Conservation (phyloP, 2,329 filamentous ascomycete genomes). For the Pseudodiploospora longispora region DNA sequence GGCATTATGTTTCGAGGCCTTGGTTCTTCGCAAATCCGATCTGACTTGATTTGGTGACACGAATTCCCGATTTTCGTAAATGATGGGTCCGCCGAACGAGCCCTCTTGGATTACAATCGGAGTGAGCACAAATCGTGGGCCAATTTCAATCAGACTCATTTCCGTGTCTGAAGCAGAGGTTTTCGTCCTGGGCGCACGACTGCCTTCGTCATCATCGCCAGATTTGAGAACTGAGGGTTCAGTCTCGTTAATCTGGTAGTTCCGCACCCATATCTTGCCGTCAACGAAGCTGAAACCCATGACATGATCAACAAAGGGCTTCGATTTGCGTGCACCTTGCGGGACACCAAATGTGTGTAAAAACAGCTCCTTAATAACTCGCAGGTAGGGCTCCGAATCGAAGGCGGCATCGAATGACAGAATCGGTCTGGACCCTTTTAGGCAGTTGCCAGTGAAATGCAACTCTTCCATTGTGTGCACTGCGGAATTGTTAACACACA, state of each 20-base stretch:
- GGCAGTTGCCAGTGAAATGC: constrained; percentile 92
- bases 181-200: constrained; percentile 27
- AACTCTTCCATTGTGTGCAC: constrained; percentile 96
- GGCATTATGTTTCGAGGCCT: constrained; percentile 69
- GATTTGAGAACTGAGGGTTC: constrained; percentile 47
- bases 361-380: constrained; percentile 82
- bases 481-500: constrained; percentile 26
- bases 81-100: constrained; percentile 89
- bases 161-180: constrained; percentile 52
- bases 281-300: constrained; percentile 88
- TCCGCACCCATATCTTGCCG: constrained; percentile 91
- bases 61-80: constrained; percentile 97
- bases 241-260: constrained; percentile 86
- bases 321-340: constrained; percentile 76
- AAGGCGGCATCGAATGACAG: constrained; percentile 89
- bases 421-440: constrained; percentile 86
- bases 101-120: constrained; percentile 94
- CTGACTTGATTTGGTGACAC: constrained; percentile 93
- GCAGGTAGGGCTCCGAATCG: constrained; percentile 70
- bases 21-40: constrained; percentile 66
- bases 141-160: constrained; percentile 82
- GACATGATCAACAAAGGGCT: constrained; percentile 93
- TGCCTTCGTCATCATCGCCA: constrained; percentile 36
- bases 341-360: constrained; percentile 88
- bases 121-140: constrained; percentile 84